Base-by-base conservation (phyloP, 352 stramenopile genomes). In the Peronospora destructor region DNA sequence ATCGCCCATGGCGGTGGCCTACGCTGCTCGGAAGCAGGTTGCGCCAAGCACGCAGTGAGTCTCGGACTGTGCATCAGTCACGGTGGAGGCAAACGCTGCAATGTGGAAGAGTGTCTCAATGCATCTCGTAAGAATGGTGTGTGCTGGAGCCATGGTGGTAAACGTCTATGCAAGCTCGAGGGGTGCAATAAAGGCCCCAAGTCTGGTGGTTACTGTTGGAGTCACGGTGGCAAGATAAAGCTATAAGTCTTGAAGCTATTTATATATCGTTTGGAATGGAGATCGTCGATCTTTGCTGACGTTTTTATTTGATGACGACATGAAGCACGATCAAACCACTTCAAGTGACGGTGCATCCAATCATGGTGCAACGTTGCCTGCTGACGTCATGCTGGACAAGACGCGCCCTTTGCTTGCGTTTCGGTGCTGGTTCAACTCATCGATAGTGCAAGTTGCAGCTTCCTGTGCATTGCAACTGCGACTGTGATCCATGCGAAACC, bases 21-120 rank as follows among this genome's bases (percentile, higher is more conserved):
- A 6, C 77, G 81, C 3, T 94, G 84, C 47, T 85, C 74, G 5
- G 68, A 91, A 33, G 59, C 70, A 14, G 64, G 64, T 0, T 94
- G 84, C 56, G 59, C 77, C 33, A 93, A 93, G 55, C 79, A 90
- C 56, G 84, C 81, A 0, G 76, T 91, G 35, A 89, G 78, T 42
- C 64, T 87, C 13, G 84, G 84, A 0, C 73, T 91, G 35, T 94
- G 84, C 62, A 93, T 91, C 54, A 87, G 73, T 32, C 82, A 92
- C 64, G 82, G 82, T 21, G 82, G 82, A 32, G 82, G 82, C 49
- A 87, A 87, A 51, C 76, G 82, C 41, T 92, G 79, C 61, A 84
- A 67, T 11, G 64, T 87, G 12, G 63, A 84, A 3, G 80, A 71
- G 21, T 93, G 82, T 52, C 60, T 85, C 34, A 90, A 88, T 56